Percentiles rank a stretch among this genome's conserved stretches.
phyloP scores from a whole-genome alignment of 2,329 filamentous ascomycete genomes.

The Botrytis galanthina region DNA sequence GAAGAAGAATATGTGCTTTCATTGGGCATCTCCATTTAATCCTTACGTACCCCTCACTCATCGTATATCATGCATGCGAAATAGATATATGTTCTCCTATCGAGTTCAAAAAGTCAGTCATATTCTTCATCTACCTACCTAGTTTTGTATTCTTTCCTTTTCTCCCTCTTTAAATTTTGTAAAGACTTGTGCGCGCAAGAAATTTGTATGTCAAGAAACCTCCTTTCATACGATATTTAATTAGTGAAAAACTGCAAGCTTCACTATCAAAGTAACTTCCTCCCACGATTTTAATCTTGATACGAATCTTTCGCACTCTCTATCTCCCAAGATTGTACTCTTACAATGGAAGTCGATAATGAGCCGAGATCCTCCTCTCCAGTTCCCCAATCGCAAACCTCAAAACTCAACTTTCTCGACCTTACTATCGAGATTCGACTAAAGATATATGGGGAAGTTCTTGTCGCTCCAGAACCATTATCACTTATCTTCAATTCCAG shows the following conservation, averaged over 20 bases:
- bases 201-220: neutral
- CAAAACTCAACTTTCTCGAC: neutral
- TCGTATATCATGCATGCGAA: too few relatives aligned
- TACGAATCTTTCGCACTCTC: neutral
- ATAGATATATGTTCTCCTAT: too few relatives aligned
- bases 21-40: neutral
- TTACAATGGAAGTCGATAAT: neutral
- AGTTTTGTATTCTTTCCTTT: neutral
- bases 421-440: neutral
- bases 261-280: neutral
- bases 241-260: neutral
- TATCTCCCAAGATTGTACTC: too few relatives aligned
- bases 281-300: too few relatives aligned
- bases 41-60: too few relatives aligned
- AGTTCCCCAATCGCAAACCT: neutral
- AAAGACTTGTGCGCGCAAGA: neutral
- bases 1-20: neutral
- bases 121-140: neutral
- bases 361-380: neutral
- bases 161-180: neutral
- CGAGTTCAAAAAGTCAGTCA: neutral
- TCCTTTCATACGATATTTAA: neutral
- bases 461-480: neutral
- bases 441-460: neutral
- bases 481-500: neutral